Evolutionary conservation across 129 eudicot species (phyloP).

Genomic region (Mikania micrantha): DNA sequence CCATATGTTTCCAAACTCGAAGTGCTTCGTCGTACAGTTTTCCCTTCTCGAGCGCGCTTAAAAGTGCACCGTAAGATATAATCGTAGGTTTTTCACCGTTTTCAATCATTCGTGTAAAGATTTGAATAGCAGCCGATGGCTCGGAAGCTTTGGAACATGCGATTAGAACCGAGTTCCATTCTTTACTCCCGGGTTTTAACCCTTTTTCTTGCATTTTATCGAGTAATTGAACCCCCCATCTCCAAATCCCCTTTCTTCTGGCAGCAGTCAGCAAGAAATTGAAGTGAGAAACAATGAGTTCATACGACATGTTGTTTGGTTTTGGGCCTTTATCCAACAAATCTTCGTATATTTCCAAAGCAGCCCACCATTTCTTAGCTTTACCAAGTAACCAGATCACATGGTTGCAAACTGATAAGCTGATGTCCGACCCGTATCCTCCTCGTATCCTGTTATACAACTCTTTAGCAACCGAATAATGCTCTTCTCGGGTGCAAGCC

Average conservation of each 20-base stretch:
- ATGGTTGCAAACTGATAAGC: conserved; percentile 88
- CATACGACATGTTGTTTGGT: conserved; percentile 84
- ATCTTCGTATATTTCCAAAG: conserved; percentile 88
- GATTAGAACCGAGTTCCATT: conserved; percentile 93
- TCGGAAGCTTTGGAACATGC: conserved; percentile 95
- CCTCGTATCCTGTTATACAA: conserved; percentile 67
- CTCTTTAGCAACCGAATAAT: conserved; percentile 67
- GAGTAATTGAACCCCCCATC: conserved; percentile 75
- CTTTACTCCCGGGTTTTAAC: conserved; percentile 72
- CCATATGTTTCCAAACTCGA: conserved; percentile 82
- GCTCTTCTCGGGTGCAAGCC: conserved; percentile 88
- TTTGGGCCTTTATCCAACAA: conserved; percentile 83
- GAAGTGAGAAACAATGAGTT: conserved; percentile 80
- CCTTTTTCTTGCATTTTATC: conserved; percentile 92
- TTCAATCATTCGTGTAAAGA: conserved; percentile 80
- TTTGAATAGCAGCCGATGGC: conserved; percentile 67
- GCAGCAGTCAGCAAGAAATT: conserved; percentile 69
- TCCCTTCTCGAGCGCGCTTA: conserved; percentile 87
- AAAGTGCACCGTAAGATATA: conserved; percentile 85
- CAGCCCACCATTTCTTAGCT: conserved; percentile 99
- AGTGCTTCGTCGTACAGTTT: conserved; percentile 69
- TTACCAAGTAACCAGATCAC: conserved; percentile 88
- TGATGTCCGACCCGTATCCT: conserved; percentile 49
- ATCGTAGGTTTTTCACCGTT: conserved; percentile 82
- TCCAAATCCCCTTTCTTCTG: conserved; percentile 75